Conservation (phyloP, 768 basidiomycete genomes). For the Leccinum ochraceum region DNA sequence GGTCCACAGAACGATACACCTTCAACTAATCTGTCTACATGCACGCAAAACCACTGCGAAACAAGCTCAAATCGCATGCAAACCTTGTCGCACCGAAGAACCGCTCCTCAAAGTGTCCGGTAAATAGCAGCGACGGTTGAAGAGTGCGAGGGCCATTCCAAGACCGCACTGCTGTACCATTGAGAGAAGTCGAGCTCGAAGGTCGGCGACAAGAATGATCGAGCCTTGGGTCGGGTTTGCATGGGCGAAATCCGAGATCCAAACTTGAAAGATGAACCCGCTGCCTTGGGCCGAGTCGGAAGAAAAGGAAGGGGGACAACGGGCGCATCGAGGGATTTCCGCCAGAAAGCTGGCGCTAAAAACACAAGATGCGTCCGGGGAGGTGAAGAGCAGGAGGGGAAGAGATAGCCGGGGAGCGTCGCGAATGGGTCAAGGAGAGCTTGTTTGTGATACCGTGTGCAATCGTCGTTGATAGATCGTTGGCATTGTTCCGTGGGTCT, state of each 20-base stretch:
- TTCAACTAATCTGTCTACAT: neutral
- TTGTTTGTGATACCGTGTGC: neutral
- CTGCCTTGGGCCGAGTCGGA: neutral
- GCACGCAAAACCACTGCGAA: neutral
- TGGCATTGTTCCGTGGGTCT: neutral
- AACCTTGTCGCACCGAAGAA: neutral
- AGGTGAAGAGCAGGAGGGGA: neutral
- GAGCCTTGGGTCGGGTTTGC: neutral
- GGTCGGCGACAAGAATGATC: neutral
- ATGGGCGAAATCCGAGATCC: neutral
- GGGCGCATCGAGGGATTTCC: conserved; percentile 8
- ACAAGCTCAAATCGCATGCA: neutral
- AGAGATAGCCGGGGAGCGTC: neutral
- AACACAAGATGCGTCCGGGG: conserved; percentile 3
- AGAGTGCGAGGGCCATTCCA: neutral
- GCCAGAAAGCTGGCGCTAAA: conserved; percentile 6
- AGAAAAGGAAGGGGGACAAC: conserved; percentile 4
- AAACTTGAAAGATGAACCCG: neutral
- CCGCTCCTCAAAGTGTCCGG: neutral
- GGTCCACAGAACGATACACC: neutral
- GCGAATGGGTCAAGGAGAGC: neutral
- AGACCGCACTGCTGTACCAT: neutral
- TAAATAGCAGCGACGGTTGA: neutral
- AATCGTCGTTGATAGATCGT: neutral
- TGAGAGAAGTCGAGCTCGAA: neutral